Evolutionary conservation across 176 grass and related monocot species (phyloP).

Genomic region (Carex myosuroides): DNA sequence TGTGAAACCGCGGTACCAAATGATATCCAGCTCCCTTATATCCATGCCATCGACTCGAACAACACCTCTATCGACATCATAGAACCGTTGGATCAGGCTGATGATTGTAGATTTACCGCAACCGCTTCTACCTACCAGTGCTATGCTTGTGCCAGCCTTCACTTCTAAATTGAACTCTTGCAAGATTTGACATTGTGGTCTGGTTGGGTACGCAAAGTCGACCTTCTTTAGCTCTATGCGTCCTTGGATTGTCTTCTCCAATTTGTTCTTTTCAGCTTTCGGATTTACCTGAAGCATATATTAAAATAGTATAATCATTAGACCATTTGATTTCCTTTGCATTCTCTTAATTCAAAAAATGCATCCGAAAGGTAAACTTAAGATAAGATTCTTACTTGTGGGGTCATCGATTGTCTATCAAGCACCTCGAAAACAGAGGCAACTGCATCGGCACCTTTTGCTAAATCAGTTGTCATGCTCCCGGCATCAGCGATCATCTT

Average conservation of each 20-base stretch:
- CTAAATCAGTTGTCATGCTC: slow-evolving; percentile 97
- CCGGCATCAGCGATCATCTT: slow-evolving; percentile 96
- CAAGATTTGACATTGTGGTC: slow-evolving; percentile 78
- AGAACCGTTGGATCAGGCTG: slow-evolving; percentile 92
- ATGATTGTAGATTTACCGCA: slow-evolving; percentile 97
- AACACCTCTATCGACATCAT: slow-evolving; percentile 82
- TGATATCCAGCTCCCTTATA: slow-evolving; percentile 69
- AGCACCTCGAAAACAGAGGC: slow-evolving; percentile 96
- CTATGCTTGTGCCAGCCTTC: slow-evolving; percentile 86
- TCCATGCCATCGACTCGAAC: slow-evolving; percentile 66
- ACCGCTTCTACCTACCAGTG: slow-evolving; percentile 81
- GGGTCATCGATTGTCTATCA: slow-evolving; percentile 76
- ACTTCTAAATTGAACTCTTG: slow-evolving; percentile 87
- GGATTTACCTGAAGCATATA: slow-evolving; percentile 37
- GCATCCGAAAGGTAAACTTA: background rate
- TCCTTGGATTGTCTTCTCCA: slow-evolving; percentile 66
- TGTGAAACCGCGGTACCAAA: slow-evolving; percentile 85
- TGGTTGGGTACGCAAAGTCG: slow-evolving; percentile 85
- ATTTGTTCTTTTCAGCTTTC: slow-evolving; percentile 33
- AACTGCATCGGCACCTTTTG: slow-evolving; percentile 90
- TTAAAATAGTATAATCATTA: slow-evolving; percentile 14
- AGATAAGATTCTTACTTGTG: slow-evolving; percentile 19
- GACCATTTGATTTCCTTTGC: background rate
- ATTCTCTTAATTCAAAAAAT: background rate
- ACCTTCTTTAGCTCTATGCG: slow-evolving; percentile 84